phyloP scores from a whole-genome alignment of 148 eudicot species.

The Agrostemma githago region DNA sequence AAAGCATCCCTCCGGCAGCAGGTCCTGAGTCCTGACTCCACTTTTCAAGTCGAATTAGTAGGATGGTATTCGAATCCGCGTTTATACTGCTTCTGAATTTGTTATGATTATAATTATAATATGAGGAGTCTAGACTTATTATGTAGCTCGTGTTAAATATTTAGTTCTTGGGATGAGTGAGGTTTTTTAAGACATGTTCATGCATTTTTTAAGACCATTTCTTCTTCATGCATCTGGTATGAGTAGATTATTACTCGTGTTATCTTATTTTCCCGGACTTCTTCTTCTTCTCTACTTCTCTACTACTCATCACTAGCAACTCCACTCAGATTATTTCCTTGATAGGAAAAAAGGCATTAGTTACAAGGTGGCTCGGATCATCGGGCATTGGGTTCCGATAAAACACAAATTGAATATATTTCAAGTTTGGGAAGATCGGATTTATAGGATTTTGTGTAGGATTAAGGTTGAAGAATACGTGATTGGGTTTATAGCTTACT shows the following conservation, averaged over 20 bases:
- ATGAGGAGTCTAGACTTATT: conserved; percentile 18
- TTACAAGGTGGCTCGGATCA: too few relatives aligned
- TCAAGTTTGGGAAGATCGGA: too few relatives aligned
- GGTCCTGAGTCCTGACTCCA: conserved; percentile 8
- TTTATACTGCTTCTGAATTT: conserved; percentile 19
- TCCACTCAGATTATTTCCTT: too few relatives aligned
- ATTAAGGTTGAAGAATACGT: too few relatives aligned
- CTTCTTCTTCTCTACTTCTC: too few relatives aligned
- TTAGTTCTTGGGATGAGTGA: conserved; percentile 21
- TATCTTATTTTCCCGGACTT: background rate
- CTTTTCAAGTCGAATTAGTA: conserved; percentile 21
- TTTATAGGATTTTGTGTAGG: too few relatives aligned
- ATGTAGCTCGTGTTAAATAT: conserved; percentile 17
- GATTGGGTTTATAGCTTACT: too few relatives aligned
- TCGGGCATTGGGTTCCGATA: too few relatives aligned
- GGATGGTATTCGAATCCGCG: conserved; percentile 16
- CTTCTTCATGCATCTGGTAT: background rate
- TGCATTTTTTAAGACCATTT: background rate
- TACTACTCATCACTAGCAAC: too few relatives aligned
- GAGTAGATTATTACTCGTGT: background rate
- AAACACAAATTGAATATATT: too few relatives aligned
- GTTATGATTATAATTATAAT: background rate
- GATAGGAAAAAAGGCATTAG: too few relatives aligned
- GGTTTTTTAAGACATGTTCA: conserved; percentile 15
- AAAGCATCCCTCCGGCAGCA: conserved; percentile 9